phyloP scores from a whole-genome alignment of 805 yeast species.

The Dipodascopsis uninucleata region DNA sequence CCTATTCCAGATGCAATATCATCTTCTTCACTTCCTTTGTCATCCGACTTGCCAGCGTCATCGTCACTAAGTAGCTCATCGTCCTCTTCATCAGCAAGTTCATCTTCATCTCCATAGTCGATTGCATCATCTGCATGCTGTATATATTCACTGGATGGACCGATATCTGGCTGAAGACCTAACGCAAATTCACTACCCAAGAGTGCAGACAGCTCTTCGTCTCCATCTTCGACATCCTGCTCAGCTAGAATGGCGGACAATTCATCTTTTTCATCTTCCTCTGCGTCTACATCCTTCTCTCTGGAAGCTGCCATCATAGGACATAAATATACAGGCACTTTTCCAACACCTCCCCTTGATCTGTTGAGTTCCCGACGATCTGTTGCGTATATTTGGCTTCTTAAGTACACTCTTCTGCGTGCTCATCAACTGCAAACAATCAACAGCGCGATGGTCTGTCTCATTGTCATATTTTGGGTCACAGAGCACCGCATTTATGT shows the following conservation, averaged over 20 bases:
- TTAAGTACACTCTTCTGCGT: too few species aligned
- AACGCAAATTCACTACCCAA: conserved; percentile 2
- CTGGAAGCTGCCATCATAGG: too few species aligned
- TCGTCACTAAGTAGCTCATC: conserved; percentile 32
- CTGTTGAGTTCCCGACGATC: too few species aligned
- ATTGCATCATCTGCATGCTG: conserved; percentile 85
- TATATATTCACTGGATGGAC: conserved; percentile 7
- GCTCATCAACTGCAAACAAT: too few species aligned
- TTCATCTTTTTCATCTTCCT: conserved; percentile 11
- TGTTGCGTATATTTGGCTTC: too few species aligned
- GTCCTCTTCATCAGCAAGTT: conserved; percentile 81
- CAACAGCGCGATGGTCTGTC: too few species aligned
- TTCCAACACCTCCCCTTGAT: too few species aligned
- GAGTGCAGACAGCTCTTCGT: conserved; percentile 2
- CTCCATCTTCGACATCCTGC: conserved; percentile 17
- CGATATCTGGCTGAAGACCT: conserved; percentile 1
- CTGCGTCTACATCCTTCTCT: too few species aligned
- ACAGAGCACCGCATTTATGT: too few species aligned
- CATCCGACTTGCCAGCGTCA: conserved; percentile 25
- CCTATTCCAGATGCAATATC: conserved; percentile 43
- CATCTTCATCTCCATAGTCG: conserved; percentile 93
- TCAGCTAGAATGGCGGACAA: conserved; percentile 16
- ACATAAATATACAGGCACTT: too few species aligned
- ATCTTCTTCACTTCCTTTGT: conserved; percentile 39
- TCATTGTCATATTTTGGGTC: too few species aligned